Evolutionary conservation across 1,139 yeast genomes (phyloP).

Genomic region (Eremothecium gossypii): DNA sequence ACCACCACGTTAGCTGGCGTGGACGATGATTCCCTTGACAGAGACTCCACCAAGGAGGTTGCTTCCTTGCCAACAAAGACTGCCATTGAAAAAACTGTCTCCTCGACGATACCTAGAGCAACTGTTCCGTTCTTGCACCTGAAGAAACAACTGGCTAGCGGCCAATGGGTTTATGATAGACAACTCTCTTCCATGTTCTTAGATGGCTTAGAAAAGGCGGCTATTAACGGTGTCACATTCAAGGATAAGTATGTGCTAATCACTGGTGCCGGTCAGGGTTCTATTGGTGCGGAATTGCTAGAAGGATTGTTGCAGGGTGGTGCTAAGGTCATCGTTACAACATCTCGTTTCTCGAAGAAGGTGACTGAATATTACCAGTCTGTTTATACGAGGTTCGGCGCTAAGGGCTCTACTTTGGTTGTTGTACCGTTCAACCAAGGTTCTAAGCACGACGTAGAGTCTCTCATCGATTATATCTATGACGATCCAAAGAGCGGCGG

Average conservation of each 20-base stretch:
- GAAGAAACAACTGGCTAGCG: constrained; percentile 63
- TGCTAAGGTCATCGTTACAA: constrained; percentile 92
- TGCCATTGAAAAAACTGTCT: constrained; percentile 62
- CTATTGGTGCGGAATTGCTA: constrained; percentile 94
- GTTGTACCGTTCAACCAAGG: constrained; percentile 99
- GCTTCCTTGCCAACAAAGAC: constrained; percentile 73
- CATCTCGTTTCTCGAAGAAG: constrained; percentile 88
- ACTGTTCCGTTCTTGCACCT: constrained; percentile 93
- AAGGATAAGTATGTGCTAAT: constrained; percentile 81
- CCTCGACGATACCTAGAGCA: constrained; percentile 65
- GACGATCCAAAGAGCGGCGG: constrained; percentile 77
- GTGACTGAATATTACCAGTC: constrained; percentile 94
- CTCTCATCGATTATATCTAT: constrained; percentile 77
- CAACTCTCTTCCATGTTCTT: constrained; percentile 67
- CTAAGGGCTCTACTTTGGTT: constrained; percentile 80
- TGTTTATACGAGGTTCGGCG: constrained; percentile 86
- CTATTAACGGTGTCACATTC: constrained; percentile 85
- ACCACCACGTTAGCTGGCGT: constrained; percentile 34
- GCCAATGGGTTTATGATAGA: constrained; percentile 79
- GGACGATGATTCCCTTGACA: constrained; percentile 40
- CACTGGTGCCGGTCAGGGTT: constrained; percentile 98
- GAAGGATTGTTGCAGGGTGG: constrained; percentile 96
- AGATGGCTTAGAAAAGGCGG: constrained; percentile 87
- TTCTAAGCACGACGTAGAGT: constrained; percentile 85
- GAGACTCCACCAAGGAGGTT: constrained; percentile 66